Evolutionary conservation across 2,329 filamentous ascomycete genomes (phyloP), one percentile per base, ranked within the genome.

Genomic region (Hymenoscyphus infarciens): DNA sequence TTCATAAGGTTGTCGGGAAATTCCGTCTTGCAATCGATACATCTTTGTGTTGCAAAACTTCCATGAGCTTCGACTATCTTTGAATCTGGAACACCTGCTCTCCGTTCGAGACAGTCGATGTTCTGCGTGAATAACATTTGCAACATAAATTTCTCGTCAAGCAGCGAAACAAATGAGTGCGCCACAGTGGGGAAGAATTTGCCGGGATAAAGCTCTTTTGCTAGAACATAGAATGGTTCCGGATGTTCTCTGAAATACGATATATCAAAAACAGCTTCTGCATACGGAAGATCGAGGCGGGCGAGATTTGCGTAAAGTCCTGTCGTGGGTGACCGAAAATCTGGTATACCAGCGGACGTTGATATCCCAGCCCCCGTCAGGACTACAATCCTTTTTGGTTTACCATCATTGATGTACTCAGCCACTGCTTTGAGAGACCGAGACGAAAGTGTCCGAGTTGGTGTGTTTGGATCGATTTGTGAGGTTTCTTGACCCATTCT

Each of bases 101-200:
- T 83, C 25, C 93, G 86, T 77, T 99, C 95, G 13, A 99, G 82
- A 71, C 92, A 97, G 78, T 99, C 95, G 69, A 99, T 98, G 73
- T 99, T 99, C 74, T 99, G 95, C 0, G 95, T 97, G 76, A 98
- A 99, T 60, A 95, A 84, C 80, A 92, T 95, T 68, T 89, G 79
- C 27, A 99, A 79, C 49, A 94, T 79, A 3, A 85, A 86, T 77
- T 96, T 97, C 64, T 87, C 80, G 62, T 93, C 84, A 16, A 98
- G 85, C 27, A 99, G 80, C 15, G 86, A 83, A 71, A 99, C 87
- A 76, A 99, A 99, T 39, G 86, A 88, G 77, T 99, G 95, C 1
- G 92, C 90, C 61, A 98, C 81, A 1, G 95, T 99, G 0, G 95
- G 95, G 61, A 88, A 83, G 78, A 90, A 97, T 71, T 89, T 89